Conservation (phyloP, 2,329 filamentous ascomycete species). For the Ceratocystiopsis sp. region DNA sequence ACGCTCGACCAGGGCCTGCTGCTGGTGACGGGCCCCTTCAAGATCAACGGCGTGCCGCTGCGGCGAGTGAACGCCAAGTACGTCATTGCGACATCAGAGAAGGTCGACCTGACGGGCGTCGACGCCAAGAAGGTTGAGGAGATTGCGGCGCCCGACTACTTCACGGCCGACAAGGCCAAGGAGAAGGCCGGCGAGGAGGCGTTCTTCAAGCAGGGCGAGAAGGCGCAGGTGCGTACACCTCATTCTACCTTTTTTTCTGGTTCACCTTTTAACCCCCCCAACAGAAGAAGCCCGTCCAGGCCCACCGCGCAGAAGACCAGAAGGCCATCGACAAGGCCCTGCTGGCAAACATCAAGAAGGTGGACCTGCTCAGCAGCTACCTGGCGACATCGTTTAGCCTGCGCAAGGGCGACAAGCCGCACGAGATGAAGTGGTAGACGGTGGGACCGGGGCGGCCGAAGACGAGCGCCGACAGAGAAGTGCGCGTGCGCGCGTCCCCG, state of each 20-base stretch:
- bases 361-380: conserved; percentile 84
- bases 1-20: conserved; percentile 93
- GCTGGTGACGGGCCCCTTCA: conserved; percentile 98
- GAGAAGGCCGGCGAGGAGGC: conserved; percentile 96
- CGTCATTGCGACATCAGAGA: conserved; percentile 79
- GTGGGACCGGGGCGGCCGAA: background rate
- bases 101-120: conserved; percentile 69
- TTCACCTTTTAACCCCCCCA: conserved; percentile 14
- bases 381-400: conserved; percentile 93
- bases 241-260: background rate
- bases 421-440: conserved; percentile 98
- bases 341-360: conserved; percentile 95
- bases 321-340: conserved; percentile 97
- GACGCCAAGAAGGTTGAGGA: conserved; percentile 82
- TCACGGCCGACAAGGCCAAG: conserved; percentile 84
- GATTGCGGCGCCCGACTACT: conserved; percentile 68
- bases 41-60: conserved; percentile 98
- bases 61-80: conserved; percentile 87
- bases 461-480: too few relatives aligned
- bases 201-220: conserved; percentile 99
- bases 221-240: conserved; percentile 63
- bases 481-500: too few relatives aligned
- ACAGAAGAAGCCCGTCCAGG: conserved; percentile 94
- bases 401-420: conserved; percentile 97
- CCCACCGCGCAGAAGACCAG: conserved; percentile 88